Percentiles rank a stretch among this genome's conserved stretches.
Conservation (phyloP, 495 filamentous ascomycete species). For the Hypomontagnella submonticulosa region DNA sequence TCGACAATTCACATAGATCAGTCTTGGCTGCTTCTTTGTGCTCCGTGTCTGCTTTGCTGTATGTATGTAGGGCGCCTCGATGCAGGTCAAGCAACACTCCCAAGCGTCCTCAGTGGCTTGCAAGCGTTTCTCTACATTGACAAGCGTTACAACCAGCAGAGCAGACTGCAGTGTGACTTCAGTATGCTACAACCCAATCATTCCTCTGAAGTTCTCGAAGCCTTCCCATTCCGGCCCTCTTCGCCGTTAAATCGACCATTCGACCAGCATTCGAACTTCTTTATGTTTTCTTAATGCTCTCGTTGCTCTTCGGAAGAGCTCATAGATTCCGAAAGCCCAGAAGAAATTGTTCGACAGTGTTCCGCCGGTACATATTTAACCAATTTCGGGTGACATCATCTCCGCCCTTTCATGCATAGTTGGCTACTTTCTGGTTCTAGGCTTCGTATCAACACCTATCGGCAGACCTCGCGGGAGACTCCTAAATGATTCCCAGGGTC, state of each 20-base stretch:
- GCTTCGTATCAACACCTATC: conserved; percentile 21
- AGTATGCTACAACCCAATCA: conserved; percentile 41
- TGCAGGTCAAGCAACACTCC: conserved; percentile 38
- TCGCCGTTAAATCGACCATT: conserved; percentile 44
- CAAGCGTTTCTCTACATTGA: conserved; percentile 1
- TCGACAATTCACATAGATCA: conserved; percentile 42
- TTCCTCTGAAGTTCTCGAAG: conserved; percentile 48
- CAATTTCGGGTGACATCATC: conserved; percentile 34
- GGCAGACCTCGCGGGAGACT: conserved; percentile 23
- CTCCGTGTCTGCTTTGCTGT: conserved; percentile 24
- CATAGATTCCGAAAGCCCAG: conserved; percentile 22
- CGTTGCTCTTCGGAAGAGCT: conserved; percentile 7
- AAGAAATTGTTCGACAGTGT: conserved; percentile 3
- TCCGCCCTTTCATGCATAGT: conserved; percentile 16
- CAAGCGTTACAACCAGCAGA: conserved; percentile 32
- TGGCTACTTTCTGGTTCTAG: conserved; percentile 28
- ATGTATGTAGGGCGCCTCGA: conserved; percentile 25
- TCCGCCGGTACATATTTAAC: conserved; percentile 5
- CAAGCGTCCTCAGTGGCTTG: conserved; percentile 29
- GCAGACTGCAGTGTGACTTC: conserved; percentile 40
- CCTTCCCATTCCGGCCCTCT: conserved; percentile 46
- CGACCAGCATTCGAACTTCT: conserved; percentile 19
- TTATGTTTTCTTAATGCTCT: conserved; percentile 12
- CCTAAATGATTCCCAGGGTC: conserved; percentile 11
- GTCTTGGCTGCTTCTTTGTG: conserved; percentile 35